phyloP scores from a whole-genome alignment of 2,329 filamentous ascomycete genomes.

The Diplodia seriata region DNA sequence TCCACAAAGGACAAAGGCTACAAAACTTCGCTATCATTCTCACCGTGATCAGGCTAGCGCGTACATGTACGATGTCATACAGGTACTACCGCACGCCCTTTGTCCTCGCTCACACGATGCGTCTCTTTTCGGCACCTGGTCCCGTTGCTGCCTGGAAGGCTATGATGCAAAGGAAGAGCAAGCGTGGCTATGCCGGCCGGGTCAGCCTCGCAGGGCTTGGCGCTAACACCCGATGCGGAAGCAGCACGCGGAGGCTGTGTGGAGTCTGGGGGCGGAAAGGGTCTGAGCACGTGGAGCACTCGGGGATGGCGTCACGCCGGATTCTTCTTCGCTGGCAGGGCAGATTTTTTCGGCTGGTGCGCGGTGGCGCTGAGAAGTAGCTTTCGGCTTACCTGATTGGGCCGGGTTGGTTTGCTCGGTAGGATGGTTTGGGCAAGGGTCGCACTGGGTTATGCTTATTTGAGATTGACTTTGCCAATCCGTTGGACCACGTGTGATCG shows the following conservation, averaged over 20 bases:
- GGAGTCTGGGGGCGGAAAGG: neutral
- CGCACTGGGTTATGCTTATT: neutral
- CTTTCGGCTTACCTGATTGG: neutral
- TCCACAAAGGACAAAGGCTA: neutral
- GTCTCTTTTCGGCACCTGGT: neutral
- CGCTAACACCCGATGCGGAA: neutral
- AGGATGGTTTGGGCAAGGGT: neutral
- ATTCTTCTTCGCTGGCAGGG: neutral
- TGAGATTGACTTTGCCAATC: neutral
- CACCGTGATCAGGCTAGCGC: neutral
- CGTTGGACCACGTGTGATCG: neutral
- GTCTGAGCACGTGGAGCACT: neutral
- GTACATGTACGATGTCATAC: neutral
- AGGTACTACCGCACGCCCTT: neutral
- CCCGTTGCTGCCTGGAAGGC: neutral
- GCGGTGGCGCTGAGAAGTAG: too few species aligned
- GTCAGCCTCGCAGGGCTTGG: neutral
- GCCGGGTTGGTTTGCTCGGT: neutral
- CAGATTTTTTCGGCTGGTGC: neutral
- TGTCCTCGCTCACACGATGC: neutral
- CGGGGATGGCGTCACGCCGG: neutral
- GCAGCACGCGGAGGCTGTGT: conserved; percentile 9
- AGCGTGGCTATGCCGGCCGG: neutral
- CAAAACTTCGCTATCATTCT: neutral
- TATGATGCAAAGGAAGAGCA: neutral